Base-by-base conservation (phyloP, 2,329 filamentous ascomycete genomes). In the Colletotrichum lupini region DNA sequence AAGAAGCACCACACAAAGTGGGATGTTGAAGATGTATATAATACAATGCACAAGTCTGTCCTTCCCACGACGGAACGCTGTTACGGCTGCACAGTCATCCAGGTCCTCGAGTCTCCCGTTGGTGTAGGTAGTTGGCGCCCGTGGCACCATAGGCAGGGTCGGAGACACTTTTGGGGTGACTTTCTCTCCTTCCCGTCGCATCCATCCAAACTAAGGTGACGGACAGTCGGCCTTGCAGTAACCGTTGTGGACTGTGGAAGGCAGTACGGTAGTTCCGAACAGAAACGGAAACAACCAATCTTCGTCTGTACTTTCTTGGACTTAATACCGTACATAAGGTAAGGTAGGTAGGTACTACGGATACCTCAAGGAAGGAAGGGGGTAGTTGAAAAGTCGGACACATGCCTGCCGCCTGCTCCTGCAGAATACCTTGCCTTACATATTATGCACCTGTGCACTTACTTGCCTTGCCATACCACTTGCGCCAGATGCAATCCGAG, bases 81-180 rank as follows among this genome's bases (percentile, higher is more conserved):
- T 11, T 11, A 12, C 11, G 32, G 30, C 26, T 22, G 53, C 30
- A 55, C 32, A n/a, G 58, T 46, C 70, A 53, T 58, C 30, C 24
- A 72, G 28, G 69, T 60, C 19, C 64, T 69, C 28, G 46, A 46
- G 69, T 55, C 49, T 64, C 60, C 42, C 9, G 55, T 68, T 28
- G 16, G 37, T 42, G 37, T 42, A 19, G 14, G 37, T 26, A 26
- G 26, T 26, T 5, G 26, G 26, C 26, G 26, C 26, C 26, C 26
- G 26, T 26, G 26, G 26, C 26, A 26, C 26, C 26, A 26, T 26
- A 26, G 26, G 26, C 4, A 26, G 26, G 26, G 26, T 26, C 26
- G 26, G 26, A 26, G 26, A 26, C 1, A 26, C 26, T 26, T 26
- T 26, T 26, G 26, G 26, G 4, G 26, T 26, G 26, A 26, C 26